Conservation (phyloP, 2,329 filamentous ascomycete genomes). For the Fusarium sarcochroum region DNA sequence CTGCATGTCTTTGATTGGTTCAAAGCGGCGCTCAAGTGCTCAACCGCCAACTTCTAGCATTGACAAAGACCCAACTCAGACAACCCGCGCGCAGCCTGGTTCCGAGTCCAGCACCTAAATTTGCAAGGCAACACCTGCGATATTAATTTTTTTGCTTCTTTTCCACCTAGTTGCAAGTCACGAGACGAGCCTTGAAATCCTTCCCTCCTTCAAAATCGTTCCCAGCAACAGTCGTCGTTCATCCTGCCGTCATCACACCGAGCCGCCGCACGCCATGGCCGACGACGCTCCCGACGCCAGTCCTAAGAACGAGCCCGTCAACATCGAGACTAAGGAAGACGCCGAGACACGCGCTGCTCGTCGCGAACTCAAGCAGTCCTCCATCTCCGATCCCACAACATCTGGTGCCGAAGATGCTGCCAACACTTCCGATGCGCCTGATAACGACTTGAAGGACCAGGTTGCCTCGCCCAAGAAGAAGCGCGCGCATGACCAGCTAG, state of each 20-base stretch:
- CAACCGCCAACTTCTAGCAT: constrained; percentile 41
- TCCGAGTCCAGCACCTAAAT: constrained; percentile 23
- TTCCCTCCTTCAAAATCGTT: constrained; percentile 6
- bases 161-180: background rate
- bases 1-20: constrained; percentile 46
- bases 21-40: constrained; percentile 39
- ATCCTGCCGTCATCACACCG: constrained; percentile 36
- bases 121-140: constrained; percentile 4
- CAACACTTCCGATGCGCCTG: constrained; percentile 52
- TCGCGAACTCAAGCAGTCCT: constrained; percentile 75
- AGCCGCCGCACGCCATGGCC: constrained; percentile 56
- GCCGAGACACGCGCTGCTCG: constrained; percentile 74
- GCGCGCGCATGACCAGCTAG: constrained; percentile 71
- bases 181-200: background rate
- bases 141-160: background rate
- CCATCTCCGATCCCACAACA: constrained; percentile 66
- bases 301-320: constrained; percentile 55
- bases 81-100: constrained; percentile 39
- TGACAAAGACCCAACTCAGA: constrained; percentile 40
- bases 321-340: constrained; percentile 65
- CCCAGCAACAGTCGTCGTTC: constrained; percentile 10
- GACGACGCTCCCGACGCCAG: constrained; percentile 60
- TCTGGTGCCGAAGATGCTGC: constrained; percentile 49
- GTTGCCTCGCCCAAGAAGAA: constrained; percentile 76
- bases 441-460: constrained; percentile 62